These are phyloP conservation scores for Pulicaria dysenterica DNA, from an alignment of 129 eudicot species.

Conservation along the genomic window DNA sequence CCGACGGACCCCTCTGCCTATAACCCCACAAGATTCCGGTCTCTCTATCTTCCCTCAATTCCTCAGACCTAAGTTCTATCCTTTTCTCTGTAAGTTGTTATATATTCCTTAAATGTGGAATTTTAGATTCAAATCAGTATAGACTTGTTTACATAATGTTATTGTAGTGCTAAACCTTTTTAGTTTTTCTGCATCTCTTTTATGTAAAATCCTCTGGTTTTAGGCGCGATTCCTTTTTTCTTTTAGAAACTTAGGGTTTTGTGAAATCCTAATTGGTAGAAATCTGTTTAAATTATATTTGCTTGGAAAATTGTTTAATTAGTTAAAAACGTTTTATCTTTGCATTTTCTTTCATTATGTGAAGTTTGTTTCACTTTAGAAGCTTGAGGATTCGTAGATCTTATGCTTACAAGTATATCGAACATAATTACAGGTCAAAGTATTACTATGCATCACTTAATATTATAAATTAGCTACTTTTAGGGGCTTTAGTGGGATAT, in stretches of 20 bases:
- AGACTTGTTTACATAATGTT: neutral
- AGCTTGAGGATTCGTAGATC: neutral
- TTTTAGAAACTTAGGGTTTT: constrained; percentile 15
- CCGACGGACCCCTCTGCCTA: constrained; percentile 9
- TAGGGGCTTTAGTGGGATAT: neutral
- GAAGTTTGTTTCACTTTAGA: constrained; percentile 9
- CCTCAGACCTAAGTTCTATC: neutral
- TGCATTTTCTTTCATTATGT: neutral
- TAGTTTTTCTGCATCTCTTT: neutral
- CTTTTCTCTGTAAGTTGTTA: neutral
- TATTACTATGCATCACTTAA: neutral
- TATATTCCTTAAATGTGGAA: neutral
- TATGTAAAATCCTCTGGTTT: neutral
- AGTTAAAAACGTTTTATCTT: neutral
- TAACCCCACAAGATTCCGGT: neutral
- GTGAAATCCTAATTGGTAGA: constrained; percentile 2
- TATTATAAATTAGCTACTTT: neutral
- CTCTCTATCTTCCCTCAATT: neutral
- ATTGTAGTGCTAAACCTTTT: neutral
- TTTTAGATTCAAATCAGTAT: neutral
- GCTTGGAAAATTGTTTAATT: neutral
- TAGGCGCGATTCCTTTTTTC: neutral
- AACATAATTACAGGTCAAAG: neutral
- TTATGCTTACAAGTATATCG: neutral
- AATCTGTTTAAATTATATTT: neutral